phyloP scores from a whole-genome alignment of 2,329 filamentous ascomycete species.

The Ceratocystis alfenasii region DNA sequence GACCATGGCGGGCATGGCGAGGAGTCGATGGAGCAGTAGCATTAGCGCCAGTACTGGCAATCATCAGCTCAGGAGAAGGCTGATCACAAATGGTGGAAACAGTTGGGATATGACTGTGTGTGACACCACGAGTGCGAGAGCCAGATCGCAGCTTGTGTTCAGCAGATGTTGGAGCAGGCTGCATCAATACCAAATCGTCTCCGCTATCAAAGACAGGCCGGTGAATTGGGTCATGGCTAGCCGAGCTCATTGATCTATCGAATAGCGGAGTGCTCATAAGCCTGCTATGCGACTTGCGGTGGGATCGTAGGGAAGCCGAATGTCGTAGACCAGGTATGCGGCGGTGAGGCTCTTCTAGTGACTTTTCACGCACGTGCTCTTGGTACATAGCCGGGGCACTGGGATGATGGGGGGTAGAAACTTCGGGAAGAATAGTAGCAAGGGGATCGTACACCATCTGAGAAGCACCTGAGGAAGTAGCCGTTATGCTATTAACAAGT shows the following conservation, averaged over 20 bases:
- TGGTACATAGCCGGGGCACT: constrained; percentile 19
- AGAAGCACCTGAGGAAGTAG: not conserved
- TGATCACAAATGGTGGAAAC: not conserved
- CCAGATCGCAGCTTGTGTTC: constrained; percentile 13
- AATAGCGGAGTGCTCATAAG: constrained; percentile 7
- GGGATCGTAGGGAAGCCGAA: constrained; percentile 18
- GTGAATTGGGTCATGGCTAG: constrained; percentile 13
- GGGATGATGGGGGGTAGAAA: constrained; percentile 17
- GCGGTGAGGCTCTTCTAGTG: constrained; percentile 17
- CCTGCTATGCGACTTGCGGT: constrained; percentile 22
- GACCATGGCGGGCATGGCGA: constrained; percentile 33
- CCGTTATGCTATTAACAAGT: constrained; percentile 24
- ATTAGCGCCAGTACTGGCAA: constrained; percentile 14
- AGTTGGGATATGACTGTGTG: constrained; percentile 19
- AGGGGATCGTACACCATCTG: constrained; percentile 32
- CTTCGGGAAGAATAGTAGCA: constrained; percentile 30
- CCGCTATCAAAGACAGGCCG: constrained; percentile 21
- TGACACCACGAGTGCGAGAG: constrained; percentile 16
- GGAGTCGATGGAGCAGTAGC: constrained; percentile 19
- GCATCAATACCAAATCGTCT: constrained; percentile 18
- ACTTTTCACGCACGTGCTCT: constrained; percentile 21
- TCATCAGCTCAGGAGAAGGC: not conserved
- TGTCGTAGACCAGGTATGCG: constrained; percentile 15
- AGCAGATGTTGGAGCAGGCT: not conserved
- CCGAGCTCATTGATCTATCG: not conserved